These are phyloP conservation scores for Leccinum solheimii DNA, from an alignment of 1,284 basidiomycete species.

Conservation along the genomic window DNA sequence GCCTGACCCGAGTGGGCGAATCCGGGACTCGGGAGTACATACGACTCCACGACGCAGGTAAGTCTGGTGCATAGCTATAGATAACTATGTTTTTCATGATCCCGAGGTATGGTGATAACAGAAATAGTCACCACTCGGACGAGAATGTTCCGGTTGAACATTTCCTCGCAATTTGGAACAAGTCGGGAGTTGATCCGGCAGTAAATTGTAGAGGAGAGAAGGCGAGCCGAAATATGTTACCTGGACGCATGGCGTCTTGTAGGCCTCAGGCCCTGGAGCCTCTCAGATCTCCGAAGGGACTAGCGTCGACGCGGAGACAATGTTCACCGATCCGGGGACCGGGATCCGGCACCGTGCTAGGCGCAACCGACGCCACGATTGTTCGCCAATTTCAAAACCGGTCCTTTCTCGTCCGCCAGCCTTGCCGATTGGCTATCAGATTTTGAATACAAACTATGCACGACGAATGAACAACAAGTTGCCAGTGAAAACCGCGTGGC, in stretches of 20 bases:
- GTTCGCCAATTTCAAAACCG: not conserved
- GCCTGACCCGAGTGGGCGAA: not conserved
- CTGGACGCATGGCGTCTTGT: not conserved
- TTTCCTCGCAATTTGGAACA: not conserved
- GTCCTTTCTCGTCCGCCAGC: not conserved
- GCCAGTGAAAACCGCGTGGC: no score
- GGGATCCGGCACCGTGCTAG: not conserved
- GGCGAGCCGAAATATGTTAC: not conserved
- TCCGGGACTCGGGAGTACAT: constrained; percentile 2
- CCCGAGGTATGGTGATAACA: constrained; percentile 39
- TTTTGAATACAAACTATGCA: not conserved
- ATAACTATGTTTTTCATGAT: not conserved
- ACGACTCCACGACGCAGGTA: not conserved
- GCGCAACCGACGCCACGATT: not conserved
- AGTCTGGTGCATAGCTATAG: not conserved
- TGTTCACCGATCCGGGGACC: not conserved
- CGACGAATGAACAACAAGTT: not conserved
- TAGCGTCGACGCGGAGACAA: not conserved
- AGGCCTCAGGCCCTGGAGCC: not conserved
- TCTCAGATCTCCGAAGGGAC: not conserved
- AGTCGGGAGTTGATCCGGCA: not conserved
- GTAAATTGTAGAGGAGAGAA: not conserved
- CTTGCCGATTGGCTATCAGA: not conserved
- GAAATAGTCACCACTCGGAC: not conserved
- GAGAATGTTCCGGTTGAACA: not conserved